These are phyloP conservation scores for Medicago arabica DNA, from an alignment of 306 rosid genomes.

Conservation along the genomic window DNA sequence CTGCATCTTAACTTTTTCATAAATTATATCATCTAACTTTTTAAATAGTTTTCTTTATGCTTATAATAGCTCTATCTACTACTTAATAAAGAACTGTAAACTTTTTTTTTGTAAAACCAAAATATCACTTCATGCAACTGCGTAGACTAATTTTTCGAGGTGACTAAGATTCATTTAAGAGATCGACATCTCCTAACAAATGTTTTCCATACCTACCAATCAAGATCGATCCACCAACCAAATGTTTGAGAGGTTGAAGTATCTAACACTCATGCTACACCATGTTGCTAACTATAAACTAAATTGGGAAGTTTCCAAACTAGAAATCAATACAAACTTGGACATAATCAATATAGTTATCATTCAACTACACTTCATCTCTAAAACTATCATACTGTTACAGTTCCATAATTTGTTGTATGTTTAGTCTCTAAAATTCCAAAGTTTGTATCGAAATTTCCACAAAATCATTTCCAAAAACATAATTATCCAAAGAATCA, in stretches of 20 bases:
- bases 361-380: slow-evolving; percentile 7
- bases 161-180: background rate
- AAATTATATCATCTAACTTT: background rate
- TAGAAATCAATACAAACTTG: background rate
- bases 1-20: background rate
- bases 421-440: background rate
- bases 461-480: background rate
- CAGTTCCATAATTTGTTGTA: background rate
- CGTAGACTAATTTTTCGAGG: background rate
- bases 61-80: background rate
- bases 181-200: background rate
- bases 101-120: background rate
- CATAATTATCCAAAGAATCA: background rate
- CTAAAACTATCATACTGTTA: background rate
- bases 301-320: no score
- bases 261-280: background rate
- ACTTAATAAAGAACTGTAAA: background rate
- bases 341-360: background rate
- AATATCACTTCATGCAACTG: background rate
- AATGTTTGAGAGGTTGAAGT: no score
- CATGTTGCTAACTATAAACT: no score
- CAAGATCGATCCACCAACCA: no score
- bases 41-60: background rate
- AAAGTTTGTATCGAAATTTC: slow-evolving; percentile 1
- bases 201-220: background rate